These are phyloP conservation scores for Gynostemma pentaphyllum DNA, from an alignment of 306 rosid species.

Conservation along the genomic window DNA sequence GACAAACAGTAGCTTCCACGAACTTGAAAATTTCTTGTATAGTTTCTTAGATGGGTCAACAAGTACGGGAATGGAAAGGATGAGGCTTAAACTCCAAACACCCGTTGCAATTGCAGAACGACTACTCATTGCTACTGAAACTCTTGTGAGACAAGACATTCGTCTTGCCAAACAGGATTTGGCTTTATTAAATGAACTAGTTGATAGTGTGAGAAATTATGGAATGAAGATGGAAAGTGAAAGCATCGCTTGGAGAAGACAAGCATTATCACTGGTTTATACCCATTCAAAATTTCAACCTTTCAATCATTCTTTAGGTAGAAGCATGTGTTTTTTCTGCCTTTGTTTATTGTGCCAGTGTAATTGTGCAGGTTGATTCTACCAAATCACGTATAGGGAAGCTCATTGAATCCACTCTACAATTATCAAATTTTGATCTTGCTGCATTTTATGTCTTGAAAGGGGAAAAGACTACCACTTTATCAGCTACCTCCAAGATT, in stretches of 20 bases:
- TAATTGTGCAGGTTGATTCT: constrained; percentile 59
- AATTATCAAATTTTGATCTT: constrained; percentile 68
- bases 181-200: constrained; percentile 42
- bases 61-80: constrained; percentile 74
- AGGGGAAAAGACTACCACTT: constrained; percentile 39
- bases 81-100: constrained; percentile 88
- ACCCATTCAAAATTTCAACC: background rate
- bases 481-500: constrained; percentile 62
- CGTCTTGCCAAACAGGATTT: constrained; percentile 65
- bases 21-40: constrained; percentile 64
- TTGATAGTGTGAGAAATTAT: constrained; percentile 48
- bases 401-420: constrained; percentile 62
- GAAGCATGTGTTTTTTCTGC: background rate
- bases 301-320: background rate
- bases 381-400: constrained; percentile 59
- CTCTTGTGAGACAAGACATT: constrained; percentile 64
- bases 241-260: constrained; percentile 80
- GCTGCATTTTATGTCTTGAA: constrained; percentile 64
- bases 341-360: background rate
- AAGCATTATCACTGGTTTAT: constrained; percentile 52
- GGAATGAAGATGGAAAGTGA: constrained; percentile 51
- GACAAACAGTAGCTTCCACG: constrained; percentile 48
- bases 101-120: constrained; percentile 83
- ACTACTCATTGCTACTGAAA: constrained; percentile 53
- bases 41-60: constrained; percentile 89